Percentiles rank a stretch among this genome's conserved stretches.
These are phyloP conservation scores for Fomitopsis serialis DNA, from an alignment of 768 basidiomycete genomes.

Conservation along the genomic window DNA sequence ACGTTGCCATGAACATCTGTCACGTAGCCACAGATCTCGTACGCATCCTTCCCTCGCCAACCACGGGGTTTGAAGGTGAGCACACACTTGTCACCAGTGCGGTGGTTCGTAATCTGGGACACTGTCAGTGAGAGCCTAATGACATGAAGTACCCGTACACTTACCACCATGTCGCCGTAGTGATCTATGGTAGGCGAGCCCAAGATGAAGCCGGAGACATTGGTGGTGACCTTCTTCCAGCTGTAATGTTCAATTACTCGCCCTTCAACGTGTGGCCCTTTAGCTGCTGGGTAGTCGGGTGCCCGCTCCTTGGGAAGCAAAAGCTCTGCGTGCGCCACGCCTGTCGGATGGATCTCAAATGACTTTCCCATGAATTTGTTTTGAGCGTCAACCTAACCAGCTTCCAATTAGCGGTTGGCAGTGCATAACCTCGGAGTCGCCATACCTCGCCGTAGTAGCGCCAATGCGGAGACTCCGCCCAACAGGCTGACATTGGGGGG, in stretches of 20 bases:
- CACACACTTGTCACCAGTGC: constrained; percentile 81
- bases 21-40: constrained; percentile 87
- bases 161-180: constrained; percentile 86
- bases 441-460: constrained; percentile 82
- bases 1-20: constrained; percentile 56
- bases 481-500: constrained; percentile 94
- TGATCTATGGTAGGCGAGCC: constrained; percentile 60
- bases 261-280: constrained; percentile 33
- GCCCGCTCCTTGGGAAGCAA: constrained; percentile 65
- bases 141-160: too few species aligned
- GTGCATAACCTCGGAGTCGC: constrained; percentile 1
- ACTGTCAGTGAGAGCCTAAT: too few species aligned
- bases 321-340: constrained; percentile 86
- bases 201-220: constrained; percentile 88
- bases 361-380: constrained; percentile 96
- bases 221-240: constrained; percentile 94
- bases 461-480: constrained; percentile 87
- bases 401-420: neutral
- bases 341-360: constrained; percentile 94
- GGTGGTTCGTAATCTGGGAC: constrained; percentile 83
- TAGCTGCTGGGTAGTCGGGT: constrained; percentile 55
- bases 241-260: constrained; percentile 86
- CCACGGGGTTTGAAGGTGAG: constrained; percentile 95
- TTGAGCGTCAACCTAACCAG: constrained; percentile 81
- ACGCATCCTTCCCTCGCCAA: constrained; percentile 90